Base-by-base conservation (phyloP, 2,329 filamentous ascomycete genomes). In the Trichoderma cornu-damae region DNA sequence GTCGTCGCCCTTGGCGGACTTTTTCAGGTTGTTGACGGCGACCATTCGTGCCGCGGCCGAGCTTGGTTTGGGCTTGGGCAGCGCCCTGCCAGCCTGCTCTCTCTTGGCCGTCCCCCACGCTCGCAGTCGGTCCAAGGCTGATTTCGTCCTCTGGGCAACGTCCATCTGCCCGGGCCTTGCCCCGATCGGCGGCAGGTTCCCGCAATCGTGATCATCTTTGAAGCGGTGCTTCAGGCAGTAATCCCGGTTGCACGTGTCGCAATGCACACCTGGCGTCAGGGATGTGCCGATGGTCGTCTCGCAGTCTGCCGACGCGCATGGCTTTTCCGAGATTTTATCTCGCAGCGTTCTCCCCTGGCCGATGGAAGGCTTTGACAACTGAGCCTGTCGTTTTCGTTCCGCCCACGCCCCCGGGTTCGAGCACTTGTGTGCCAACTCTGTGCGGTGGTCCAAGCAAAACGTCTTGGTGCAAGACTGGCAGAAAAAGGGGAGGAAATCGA, bases 401-500 rank as follows among this genome's bases (percentile, higher is more conserved):
- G 84, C 83, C 84, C 84, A 87, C 55, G 82, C 83, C 60, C 84
- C 84, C 2, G 74, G 76, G 50, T 82, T 77, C 51, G 74, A 65
- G 72, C 84, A 87, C 68, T 84, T 82, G 75, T 99, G 95, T 0
- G 89, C 77, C 18, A 84, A 82, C 76, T 97, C 93, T 66, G 85
- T 87, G 56, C 93, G 89, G 78, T 99, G 94, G 69, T 97, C 93
- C 63, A 96, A 87, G 72, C 95, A 99, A 77, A 86, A 99, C 14
- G 88, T 93, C 59, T 83, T 82, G 62, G 72, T 82, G 75, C 94
- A 99, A 64, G 89, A 94, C 70, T 95, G 89, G 76, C 94, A 99
- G 68, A 85, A 82, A 73, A 97, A 97, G 3, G 94, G 94, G 4
- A 99, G 84, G 72, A 99, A 97, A 74, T 97, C 94, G 60, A 97